Conservation (phyloP, 345 rosid species). For the Psidium guajava region DNA sequence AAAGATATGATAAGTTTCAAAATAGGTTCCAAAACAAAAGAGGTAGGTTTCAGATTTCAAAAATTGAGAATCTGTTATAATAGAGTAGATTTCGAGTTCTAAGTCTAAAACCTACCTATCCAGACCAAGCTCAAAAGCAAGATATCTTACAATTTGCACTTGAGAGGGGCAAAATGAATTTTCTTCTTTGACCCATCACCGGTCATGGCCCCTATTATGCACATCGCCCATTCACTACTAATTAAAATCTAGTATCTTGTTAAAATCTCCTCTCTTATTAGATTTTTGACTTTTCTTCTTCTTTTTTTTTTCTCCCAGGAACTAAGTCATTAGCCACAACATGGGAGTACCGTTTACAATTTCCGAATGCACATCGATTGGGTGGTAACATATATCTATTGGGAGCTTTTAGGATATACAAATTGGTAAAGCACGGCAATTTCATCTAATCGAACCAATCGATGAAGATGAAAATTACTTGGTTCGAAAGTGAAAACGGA, state of each 20-base stretch:
- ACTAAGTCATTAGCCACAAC: background rate
- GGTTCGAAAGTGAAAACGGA: background rate
- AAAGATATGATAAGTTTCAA: no score
- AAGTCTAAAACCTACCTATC: no score
- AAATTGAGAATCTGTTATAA: no score
- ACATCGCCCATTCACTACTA: background rate
- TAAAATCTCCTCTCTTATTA: background rate
- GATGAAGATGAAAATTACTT: background rate
- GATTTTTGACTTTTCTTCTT: background rate
- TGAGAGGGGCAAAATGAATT: background rate
- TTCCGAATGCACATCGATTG: fast-evolving
- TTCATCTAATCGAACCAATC: background rate
- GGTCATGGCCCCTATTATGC: background rate
- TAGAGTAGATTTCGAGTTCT: no score
- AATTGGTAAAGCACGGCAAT: no score
- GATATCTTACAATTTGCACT: no score
- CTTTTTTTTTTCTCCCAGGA: background rate
- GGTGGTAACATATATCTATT: background rate
- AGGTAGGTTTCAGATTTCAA: no score
- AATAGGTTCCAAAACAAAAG: no score
- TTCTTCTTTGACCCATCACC: background rate
- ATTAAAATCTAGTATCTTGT: background rate
- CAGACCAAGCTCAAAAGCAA: no score
- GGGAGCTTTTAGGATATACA: background rate
- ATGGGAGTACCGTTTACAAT: background rate